A percentile compares a stretch with the other conserved stretches of the same genome.
Conservation (phyloP, 2,329 filamentous ascomycete genomes). For the Colletotrichum agaves region DNA sequence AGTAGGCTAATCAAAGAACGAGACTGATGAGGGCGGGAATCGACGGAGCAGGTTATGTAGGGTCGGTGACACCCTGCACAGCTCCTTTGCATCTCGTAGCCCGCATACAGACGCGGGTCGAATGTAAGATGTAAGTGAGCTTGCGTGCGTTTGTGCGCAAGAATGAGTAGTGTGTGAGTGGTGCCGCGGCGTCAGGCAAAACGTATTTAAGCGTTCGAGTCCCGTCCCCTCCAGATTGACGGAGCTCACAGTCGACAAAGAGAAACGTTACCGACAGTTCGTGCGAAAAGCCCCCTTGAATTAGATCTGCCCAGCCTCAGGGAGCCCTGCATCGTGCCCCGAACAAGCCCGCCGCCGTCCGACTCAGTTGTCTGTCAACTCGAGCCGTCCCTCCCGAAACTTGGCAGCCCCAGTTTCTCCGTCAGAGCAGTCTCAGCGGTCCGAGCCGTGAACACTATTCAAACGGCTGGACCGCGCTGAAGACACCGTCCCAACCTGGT, state of each 20-base stretch:
- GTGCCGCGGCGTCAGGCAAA: slow-evolving; percentile 26
- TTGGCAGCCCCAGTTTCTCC: slow-evolving; percentile 34
- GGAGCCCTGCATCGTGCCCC: slow-evolving; percentile 10
- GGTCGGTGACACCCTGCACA: slow-evolving; percentile 34
- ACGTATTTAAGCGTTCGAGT: slow-evolving; percentile 36
- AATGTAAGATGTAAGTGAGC: slow-evolving; percentile 36
- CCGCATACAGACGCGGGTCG: slow-evolving; percentile 34
- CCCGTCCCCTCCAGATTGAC: slow-evolving; percentile 25
- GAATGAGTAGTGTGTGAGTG: slow-evolving; percentile 16
- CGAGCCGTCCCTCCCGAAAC: slow-evolving; percentile 19
- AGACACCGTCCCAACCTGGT: slow-evolving; percentile 8
- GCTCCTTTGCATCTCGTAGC: slow-evolving; percentile 35
- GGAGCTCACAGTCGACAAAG: slow-evolving; percentile 29
- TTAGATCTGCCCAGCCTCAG: slow-evolving; percentile 13
- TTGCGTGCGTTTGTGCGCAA: slow-evolving; percentile 31
- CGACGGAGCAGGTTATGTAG: slow-evolving; percentile 24
- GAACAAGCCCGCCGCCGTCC: slow-evolving; percentile 4
- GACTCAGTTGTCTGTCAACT: neutral
- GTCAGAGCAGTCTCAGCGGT: slow-evolving; percentile 30
- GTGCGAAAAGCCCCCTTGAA: slow-evolving; percentile 5
- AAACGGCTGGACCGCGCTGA: slow-evolving; percentile 14
- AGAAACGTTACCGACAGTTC: slow-evolving; percentile 18
- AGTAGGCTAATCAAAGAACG: neutral
- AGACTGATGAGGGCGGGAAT: slow-evolving; percentile 6
- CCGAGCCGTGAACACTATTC: slow-evolving; percentile 36